Base-by-base conservation (phyloP, 2,329 filamentous ascomycete genomes). In the Akanthomyces muscarius region DNA sequence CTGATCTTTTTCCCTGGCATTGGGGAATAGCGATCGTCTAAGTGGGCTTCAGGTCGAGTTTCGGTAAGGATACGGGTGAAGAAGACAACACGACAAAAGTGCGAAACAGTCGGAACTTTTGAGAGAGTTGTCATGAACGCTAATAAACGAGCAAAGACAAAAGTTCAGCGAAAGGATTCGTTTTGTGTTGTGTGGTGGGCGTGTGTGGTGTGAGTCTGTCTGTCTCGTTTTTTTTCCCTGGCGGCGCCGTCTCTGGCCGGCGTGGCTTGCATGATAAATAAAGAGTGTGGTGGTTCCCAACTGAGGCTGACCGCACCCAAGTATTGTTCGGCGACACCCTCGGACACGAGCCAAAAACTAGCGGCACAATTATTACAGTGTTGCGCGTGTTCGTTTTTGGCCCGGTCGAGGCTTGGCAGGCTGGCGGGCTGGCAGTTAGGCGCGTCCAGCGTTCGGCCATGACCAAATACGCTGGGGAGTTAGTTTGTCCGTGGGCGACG, bases 221-320 rank as follows among this genome's bases (percentile, higher is more conserved):
- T 18, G 33, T 52, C 45, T 45, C 13, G 3, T 51, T 42, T 42
- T 38, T 11, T 41, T 28, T 23, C 38, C 25, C 28, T 48, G 21
- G 21, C 21, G 51, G 50, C 30, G 41, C 50, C 59, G 59, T 48
- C 16, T 28, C 41, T 61, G 50, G 50, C 59, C 50, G 59, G 59
- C 38, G 59, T 61, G 59, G 59, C 59, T 61, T 61, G 59, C 59
- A 61, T 61, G 7, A 53, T 45, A 13, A 61, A 61, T n/a, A 18
- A 47, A 38, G 44, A 61, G 11, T n/a, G 47, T 33, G 33, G 48
- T 52, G 28, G 44, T 16, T 13, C 21, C n/a, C 28, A 38, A 42
- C 36, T 61, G 42, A 30, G 38, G 59, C 51, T 61, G 42, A 36
- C 47, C 7, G 33, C 16, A 60, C 21, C 21, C 33, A 6, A 42